phyloP scores from a whole-genome alignment of 2,329 filamentous ascomycete species.

The Orbilia blumenaviensis region DNA sequence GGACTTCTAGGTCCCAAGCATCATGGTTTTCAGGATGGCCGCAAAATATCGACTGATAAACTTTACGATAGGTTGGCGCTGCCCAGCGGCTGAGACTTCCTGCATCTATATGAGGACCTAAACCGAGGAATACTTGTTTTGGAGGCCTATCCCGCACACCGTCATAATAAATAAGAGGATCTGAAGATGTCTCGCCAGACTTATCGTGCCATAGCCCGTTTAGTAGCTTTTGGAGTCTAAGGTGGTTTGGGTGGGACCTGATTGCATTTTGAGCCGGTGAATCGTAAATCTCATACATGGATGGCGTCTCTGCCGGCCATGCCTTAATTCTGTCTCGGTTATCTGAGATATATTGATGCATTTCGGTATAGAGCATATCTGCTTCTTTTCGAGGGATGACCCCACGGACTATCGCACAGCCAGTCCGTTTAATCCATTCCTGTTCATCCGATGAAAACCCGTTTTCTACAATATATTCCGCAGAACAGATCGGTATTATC shows the following conservation, averaged over 20 bases:
- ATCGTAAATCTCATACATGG: constrained; percentile 62
- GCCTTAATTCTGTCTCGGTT: constrained; percentile 59
- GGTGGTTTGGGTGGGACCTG: constrained; percentile 61
- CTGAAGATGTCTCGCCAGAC: constrained; percentile 57
- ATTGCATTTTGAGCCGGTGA: constrained; percentile 61
- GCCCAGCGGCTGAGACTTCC: constrained; percentile 63
- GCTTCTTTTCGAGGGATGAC: constrained; percentile 57
- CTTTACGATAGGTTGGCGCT: constrained; percentile 60
- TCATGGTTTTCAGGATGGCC: constrained; percentile 61
- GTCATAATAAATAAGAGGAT: constrained; percentile 62
- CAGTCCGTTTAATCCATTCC: constrained; percentile 58
- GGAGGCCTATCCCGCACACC: constrained; percentile 61
- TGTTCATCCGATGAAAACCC: constrained; percentile 54
- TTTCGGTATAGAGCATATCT: constrained; percentile 57
- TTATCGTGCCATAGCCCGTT: constrained; percentile 62
- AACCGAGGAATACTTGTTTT: constrained; percentile 61
- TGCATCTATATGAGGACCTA: constrained; percentile 64
- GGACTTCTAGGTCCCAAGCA: constrained; percentile 60
- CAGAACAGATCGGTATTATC: constrained; percentile 60
- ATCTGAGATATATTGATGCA: constrained; percentile 60
- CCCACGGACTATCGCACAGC: constrained; percentile 58
- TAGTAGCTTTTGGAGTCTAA: constrained; percentile 60
- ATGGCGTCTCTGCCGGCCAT: constrained; percentile 61
- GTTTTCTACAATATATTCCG: constrained; percentile 57
- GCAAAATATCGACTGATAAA: constrained; percentile 61